Evolutionary conservation across 2,329 filamentous ascomycete species (phyloP).

Genomic region (Colletotrichum sp.): DNA sequence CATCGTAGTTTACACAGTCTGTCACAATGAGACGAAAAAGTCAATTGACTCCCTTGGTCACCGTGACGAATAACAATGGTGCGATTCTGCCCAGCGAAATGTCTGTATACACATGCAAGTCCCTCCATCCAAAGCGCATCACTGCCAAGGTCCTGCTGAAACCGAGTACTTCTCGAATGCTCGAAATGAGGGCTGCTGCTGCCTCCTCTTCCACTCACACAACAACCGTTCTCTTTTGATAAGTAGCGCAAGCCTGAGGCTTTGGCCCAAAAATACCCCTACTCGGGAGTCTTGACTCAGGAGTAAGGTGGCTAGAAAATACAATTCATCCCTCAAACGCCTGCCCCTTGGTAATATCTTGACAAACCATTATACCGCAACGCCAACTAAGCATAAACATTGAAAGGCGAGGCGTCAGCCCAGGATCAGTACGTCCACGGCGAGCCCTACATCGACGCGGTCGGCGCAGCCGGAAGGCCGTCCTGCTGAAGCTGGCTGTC

Average conservation of each 20-base stretch:
- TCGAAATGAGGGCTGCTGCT: not conserved
- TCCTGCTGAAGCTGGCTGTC: slow-evolving; percentile 57
- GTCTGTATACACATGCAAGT: not conserved
- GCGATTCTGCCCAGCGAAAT: not conserved
- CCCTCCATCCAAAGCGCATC: not conserved
- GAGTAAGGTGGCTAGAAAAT: not conserved
- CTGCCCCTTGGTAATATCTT: slow-evolving; percentile 19
- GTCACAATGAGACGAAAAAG: not conserved
- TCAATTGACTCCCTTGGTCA: not conserved
- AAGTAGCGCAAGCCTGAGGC: not conserved
- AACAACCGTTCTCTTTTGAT: slow-evolving; percentile 7
- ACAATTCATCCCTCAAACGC: slow-evolving; percentile 17
- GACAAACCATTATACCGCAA: slow-evolving; percentile 20
- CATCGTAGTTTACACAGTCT: not conserved
- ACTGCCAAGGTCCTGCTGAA: not conserved
- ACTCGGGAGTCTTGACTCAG: not conserved
- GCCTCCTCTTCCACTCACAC: not conserved
- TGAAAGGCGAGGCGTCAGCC: slow-evolving; percentile 9
- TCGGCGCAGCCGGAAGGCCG: slow-evolving; percentile 31
- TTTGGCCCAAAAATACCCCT: not conserved
- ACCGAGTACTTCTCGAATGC: not conserved
- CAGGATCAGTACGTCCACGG: not conserved
- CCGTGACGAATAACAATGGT: not conserved
- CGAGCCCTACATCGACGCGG: slow-evolving; percentile 32
- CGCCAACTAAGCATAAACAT: slow-evolving; percentile 7